These are phyloP conservation scores for Kwoniella heveanensis DNA, from an alignment of 768 basidiomycete species.

Conservation along the genomic window DNA sequence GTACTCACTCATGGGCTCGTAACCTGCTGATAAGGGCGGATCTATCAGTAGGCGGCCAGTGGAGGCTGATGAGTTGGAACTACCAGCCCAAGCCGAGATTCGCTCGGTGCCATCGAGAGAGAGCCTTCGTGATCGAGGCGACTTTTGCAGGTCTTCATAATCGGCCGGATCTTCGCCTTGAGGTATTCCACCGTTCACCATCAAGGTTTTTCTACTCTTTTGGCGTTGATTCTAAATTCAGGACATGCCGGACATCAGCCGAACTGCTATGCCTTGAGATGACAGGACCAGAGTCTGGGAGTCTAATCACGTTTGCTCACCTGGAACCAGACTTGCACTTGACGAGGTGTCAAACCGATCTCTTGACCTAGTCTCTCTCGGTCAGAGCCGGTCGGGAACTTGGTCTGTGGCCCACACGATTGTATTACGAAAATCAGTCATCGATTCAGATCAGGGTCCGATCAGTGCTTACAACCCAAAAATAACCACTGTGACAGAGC, in stretches of 20 bases:
- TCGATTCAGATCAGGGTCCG: background rate
- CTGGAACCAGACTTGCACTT: constrained; percentile 54
- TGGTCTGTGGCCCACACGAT: constrained; percentile 28
- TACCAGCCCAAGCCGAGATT: constrained; percentile 20
- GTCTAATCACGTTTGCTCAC: too few species aligned
- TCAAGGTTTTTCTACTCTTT: constrained; percentile 18
- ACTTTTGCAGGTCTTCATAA: constrained; percentile 27
- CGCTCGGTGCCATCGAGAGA: constrained; percentile 18
- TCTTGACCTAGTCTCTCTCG: constrained; percentile 29
- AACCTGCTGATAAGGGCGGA: constrained; percentile 1
- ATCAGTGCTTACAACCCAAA: background rate
- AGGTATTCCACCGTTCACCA: constrained; percentile 24
- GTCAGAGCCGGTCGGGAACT: constrained; percentile 33
- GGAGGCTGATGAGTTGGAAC: constrained; percentile 3
- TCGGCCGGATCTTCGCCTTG: constrained; percentile 28
- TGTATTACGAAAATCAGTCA: background rate
- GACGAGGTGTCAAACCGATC: constrained; percentile 39
- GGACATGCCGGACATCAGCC: background rate
- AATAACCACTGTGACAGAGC: background rate
- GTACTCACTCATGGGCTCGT: constrained; percentile 17
- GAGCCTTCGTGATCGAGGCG: constrained; percentile 19
- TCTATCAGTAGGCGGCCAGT: constrained; percentile 9
- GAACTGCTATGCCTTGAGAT: background rate
- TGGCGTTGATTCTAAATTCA: constrained; percentile 29
- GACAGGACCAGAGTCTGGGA: too few species aligned